Base-by-base conservation (phyloP, 805 yeast genomes). In the Myxozyma vanderwaltii region DNA sequence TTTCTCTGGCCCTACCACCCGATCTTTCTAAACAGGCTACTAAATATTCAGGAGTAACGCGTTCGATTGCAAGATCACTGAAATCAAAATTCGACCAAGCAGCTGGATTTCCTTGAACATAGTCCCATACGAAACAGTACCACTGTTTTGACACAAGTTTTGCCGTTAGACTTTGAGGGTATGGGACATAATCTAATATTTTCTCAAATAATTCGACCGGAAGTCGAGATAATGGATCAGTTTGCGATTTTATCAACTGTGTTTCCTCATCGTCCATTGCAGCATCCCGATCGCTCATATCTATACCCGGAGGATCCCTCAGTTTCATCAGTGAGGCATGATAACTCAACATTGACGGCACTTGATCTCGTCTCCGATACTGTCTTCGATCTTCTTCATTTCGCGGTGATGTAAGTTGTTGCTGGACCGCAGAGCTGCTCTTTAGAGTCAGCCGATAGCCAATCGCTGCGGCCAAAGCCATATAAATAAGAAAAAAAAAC, bases 21-120 rank as follows among this genome's bases (percentile, higher is more conserved):
- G 63, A 48, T 7, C 51, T 50, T 43, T 39, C 39, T 13, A 58
- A 35, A 40, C 63, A 58, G 23, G 56, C 52, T 15, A 54, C 55
- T n/a, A 60, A 45, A 48, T 47, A 60, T 19, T 60, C 64, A 4
- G 53, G 59, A n/a, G 62, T 56, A 29, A 60, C 39, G 5, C 52
- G 43, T 8, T 56, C 58, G 24, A 47, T 26, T 8, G 41, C 24
- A 8, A 24, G 17, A 17, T 41, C 17, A 12, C 31, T n/a, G 31
- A 60, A 60, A 48, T 60, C 62, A 45, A 57, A 54, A 21, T 39
- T 17, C 5, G 19, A 52, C 50, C 46, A 57, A 4, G 62, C 64
- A 13, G 45, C 38, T 10, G 54, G 44, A 31, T 26, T 24, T 2
- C 31, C 15, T 8, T 48, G 41, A 26, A 60, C 39, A 24, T 48